These are phyloP conservation scores for Trametes coccinea DNA, from an alignment of 768 basidiomycete species.

Conservation along the genomic window DNA sequence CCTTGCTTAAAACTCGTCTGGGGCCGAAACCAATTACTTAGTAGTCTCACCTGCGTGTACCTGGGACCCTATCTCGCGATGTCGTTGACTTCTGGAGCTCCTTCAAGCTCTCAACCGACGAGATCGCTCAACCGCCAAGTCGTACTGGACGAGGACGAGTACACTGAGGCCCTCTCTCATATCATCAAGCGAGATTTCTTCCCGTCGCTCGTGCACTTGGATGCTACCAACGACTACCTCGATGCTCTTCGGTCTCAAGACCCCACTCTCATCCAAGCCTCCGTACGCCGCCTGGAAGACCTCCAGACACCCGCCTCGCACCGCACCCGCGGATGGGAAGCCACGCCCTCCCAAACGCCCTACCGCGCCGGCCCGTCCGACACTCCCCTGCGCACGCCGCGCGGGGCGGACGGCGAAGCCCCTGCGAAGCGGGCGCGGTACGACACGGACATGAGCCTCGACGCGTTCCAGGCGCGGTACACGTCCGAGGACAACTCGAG, in stretches of 20 bases:
- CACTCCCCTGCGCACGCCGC: slow-evolving; percentile 56
- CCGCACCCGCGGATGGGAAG: slow-evolving; percentile 34
- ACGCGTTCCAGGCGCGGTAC: slow-evolving; percentile 86
- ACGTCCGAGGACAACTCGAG: slow-evolving; percentile 98
- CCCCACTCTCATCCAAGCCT: slow-evolving; percentile 70
- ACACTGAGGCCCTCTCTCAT: slow-evolving; percentile 83
- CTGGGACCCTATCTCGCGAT: not conserved
- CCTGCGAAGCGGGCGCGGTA: slow-evolving; percentile 58
- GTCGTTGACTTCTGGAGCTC: slow-evolving; percentile 28
- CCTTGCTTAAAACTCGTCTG: no score
- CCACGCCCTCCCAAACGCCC: slow-evolving; percentile 64
- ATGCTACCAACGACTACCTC: slow-evolving; percentile 85
- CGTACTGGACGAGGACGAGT: slow-evolving; percentile 91
- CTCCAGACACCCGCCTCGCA: slow-evolving; percentile 53
- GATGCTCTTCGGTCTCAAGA: slow-evolving; percentile 78
- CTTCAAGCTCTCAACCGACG: slow-evolving; percentile 26
- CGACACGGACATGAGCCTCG: slow-evolving; percentile 66
- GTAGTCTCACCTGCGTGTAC: not conserved
- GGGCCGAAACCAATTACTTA: no score
- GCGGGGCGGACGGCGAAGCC: slow-evolving; percentile 38
- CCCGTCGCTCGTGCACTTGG: slow-evolving; percentile 86
- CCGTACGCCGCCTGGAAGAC: slow-evolving; percentile 72
- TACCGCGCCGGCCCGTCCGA: slow-evolving; percentile 59
- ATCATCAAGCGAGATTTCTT: slow-evolving; percentile 99
- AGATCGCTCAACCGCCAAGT: slow-evolving; percentile 72